Evolutionary conservation across 2,329 filamentous ascomycete species (phyloP).

Genomic region (Penicillium sp.): DNA sequence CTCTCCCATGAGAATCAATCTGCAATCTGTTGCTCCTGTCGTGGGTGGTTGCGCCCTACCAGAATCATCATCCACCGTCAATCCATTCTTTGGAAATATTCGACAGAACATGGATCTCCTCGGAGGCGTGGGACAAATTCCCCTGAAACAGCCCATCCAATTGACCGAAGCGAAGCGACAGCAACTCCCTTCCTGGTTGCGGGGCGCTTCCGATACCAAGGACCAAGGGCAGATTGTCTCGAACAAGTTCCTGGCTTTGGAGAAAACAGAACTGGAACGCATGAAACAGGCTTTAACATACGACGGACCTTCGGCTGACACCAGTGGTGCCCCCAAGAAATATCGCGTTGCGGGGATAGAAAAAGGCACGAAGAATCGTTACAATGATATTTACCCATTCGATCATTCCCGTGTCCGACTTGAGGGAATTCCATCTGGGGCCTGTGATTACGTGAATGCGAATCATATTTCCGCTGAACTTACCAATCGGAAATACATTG

Average conservation of each 20-base stretch:
- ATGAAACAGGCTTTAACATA: constrained; percentile 78
- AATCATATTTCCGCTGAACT: constrained; percentile 76
- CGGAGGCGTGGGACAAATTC: constrained; percentile 81
- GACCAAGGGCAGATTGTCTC: constrained; percentile 79
- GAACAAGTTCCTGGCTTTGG: constrained; percentile 78
- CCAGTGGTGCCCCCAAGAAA: constrained; percentile 40
- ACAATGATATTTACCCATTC: constrained; percentile 97
- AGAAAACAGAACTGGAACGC: constrained; percentile 80
- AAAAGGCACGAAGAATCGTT: constrained; percentile 91
- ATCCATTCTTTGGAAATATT: constrained; percentile 95
- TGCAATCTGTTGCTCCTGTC: constrained; percentile 67
- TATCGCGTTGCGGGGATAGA: constrained; percentile 88
- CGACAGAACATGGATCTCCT: constrained; percentile 94
- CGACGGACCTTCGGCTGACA: constrained; percentile 50
- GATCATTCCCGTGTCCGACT: constrained; percentile 88
- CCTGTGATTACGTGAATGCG: constrained; percentile 94
- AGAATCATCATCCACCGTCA: constrained; percentile 60
- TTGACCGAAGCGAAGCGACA: constrained; percentile 50
- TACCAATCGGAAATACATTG: constrained; percentile 91
- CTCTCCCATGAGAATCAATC: constrained; percentile 51
- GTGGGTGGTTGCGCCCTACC: constrained; percentile 87
- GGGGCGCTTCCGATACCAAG: constrained; percentile 60
- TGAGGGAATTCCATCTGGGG: constrained; percentile 62
- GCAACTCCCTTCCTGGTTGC: constrained; percentile 73
- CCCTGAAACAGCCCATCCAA: constrained; percentile 57